Base-by-base conservation (phyloP, 257 asterid genomes). In the Solanum tarapatanum region DNA sequence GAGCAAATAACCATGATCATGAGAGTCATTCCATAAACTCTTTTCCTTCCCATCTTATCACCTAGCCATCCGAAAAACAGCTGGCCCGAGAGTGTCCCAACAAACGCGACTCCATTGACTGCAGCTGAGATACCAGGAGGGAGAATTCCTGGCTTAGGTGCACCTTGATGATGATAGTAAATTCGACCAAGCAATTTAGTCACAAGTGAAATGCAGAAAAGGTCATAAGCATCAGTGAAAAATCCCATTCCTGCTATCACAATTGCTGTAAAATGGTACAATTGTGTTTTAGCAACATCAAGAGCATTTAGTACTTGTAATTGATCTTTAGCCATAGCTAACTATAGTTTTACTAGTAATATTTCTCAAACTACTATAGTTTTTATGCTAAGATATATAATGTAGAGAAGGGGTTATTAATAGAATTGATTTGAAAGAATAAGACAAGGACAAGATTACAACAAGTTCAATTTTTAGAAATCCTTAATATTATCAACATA, bases 231-330 rank as follows among this genome's bases (percentile, higher is more conserved):
- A 73, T 94, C 97, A 1, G 97, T 94, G 91, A 94, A 94, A 86
- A 94, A 94, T 11, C 97, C 97, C 97, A 94, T 94, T 7, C 97
- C 97, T 13, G 95, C 94, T 14, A 94, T 91, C 16, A 93, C 92
- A n/a, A 94, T 94, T 2, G 97, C 93, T 16, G 95, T 94, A 91
- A 94, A 94, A 83, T 94, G 95, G 88, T 92, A 93, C 87, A 76
- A 87, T 66, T 94, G 97, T 26, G 95, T 93, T 37, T 93, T 94
- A 3, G 97, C 97, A 8, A 76, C 88, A 89, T 94, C 97, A 77
- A 94, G 95, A 64, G 97, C 95, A 82, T 87, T 90, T 7, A 94
- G 94, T 86, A 94, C 94, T 83, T 90, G 91, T 16, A 91, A 39
- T 66, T 92, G 94, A 12, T 92, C 91, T 28, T 86, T 87, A 58